These are phyloP conservation scores for Solanum aculeatissimum DNA, from an alignment of 305 asterid species.

Conservation along the genomic window DNA sequence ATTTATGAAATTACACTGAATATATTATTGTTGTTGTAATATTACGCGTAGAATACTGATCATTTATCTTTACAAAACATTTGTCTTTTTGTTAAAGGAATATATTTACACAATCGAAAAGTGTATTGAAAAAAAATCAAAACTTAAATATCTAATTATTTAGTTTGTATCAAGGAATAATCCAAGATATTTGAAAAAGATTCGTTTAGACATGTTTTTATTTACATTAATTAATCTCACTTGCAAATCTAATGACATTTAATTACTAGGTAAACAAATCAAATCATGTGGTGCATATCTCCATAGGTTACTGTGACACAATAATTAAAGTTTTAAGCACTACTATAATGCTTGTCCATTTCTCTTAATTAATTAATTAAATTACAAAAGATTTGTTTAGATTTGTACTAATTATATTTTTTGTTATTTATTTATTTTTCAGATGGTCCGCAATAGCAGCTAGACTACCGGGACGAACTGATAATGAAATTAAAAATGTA, in stretches of 20 bases:
- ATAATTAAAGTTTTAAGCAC: background rate
- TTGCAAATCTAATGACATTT: background rate
- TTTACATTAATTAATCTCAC: background rate
- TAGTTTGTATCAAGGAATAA: background rate
- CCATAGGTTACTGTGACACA: background rate
- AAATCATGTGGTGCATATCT: background rate
- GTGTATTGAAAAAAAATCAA: background rate
- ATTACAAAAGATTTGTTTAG: background rate
- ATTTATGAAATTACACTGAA: background rate
- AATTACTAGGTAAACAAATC: background rate
- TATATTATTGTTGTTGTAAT: background rate
- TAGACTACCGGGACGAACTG: constrained; percentile 81
- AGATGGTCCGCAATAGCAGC: constrained; percentile 98
- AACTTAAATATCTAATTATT: background rate
- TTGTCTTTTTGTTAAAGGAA: background rate
- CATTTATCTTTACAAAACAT: background rate
- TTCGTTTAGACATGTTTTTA: background rate
- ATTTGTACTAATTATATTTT: background rate
- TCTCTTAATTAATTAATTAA: background rate
- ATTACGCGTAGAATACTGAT: background rate
- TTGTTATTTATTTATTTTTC: constrained; percentile 5
- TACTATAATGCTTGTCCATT: background rate
- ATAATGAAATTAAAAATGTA: constrained; percentile 88
- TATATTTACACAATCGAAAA: no score
- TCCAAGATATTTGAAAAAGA: background rate